A percentile compares a stretch with the other conserved stretches of the same genome.
Conservation (phyloP, 2,329 filamentous ascomycete genomes). For the Penicillium carneum region DNA sequence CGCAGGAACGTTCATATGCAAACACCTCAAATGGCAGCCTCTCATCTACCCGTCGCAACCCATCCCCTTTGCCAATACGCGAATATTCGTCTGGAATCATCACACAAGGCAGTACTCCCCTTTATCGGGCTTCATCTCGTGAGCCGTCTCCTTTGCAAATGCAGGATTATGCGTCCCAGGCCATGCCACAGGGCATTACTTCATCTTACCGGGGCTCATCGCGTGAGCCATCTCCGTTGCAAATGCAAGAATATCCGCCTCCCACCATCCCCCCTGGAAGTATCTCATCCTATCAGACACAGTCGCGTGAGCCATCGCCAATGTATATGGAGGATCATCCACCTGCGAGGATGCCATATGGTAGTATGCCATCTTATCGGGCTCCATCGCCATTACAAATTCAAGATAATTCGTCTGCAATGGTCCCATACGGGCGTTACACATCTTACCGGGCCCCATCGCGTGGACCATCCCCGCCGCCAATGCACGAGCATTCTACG, state of each 20-base stretch:
- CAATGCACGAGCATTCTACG: conserved; percentile 10
- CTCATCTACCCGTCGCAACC: conserved; percentile 27
- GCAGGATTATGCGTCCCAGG: conserved; percentile 16
- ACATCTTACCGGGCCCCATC: conserved; percentile 21
- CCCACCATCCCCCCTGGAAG: conserved; percentile 15
- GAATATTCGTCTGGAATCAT: conserved; percentile 14
- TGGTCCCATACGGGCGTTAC: conserved; percentile 17
- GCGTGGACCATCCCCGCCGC: conserved; percentile 11
- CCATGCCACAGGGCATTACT: conserved; percentile 16
- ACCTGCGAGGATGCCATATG: conserved; percentile 1
- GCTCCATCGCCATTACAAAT: conserved; percentile 8
- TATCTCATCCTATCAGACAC: conserved; percentile 5
- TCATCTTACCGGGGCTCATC: conserved; percentile 25
- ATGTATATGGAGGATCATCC: conserved; percentile 45
- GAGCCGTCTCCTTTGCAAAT: conserved; percentile 20
- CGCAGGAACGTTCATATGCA: conserved; percentile 21
- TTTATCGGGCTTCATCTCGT: conserved; percentile 23
- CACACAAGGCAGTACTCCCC: conserved; percentile 14
- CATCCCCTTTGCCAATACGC: conserved; percentile 16
- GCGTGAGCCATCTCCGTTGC: conserved; percentile 39
- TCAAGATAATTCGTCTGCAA: conserved; percentile 13
- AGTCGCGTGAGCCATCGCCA: conserved; percentile 38
- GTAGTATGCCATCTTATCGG: conserved; percentile 12
- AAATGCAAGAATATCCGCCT: conserved; percentile 44
- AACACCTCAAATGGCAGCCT: conserved; percentile 27